Base-by-base conservation (phyloP, 148 eudicot species). In the Chenopodium suecicum region DNA sequence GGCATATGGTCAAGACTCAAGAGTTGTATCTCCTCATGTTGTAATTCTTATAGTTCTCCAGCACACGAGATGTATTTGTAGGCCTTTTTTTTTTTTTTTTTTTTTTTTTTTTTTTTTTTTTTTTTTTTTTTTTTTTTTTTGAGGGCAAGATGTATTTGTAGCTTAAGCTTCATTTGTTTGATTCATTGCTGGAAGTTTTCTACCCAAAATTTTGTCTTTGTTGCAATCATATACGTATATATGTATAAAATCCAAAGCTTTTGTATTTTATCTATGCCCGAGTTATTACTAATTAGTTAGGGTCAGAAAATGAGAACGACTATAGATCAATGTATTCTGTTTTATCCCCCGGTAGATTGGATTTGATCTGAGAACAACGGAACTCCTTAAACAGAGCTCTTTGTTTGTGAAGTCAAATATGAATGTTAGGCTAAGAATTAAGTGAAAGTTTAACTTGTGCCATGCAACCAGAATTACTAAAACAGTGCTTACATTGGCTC, bases 1-100 rank as follows among this genome's bases (percentile, higher is more conserved):
- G 89, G 85, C 81, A 78, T n/a, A 32, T 74, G 34, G 52, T 48
- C 52, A 48, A 47, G 41, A 37, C 41, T 37, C 41, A 37, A 46
- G 29, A 54, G 37, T 70, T 60, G 52, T 70, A 48, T 9, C 19
- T 17, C 47, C 19, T 31, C 23, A 29, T 74, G 64, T 54, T 29
- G 76, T 74, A 69, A 47, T 72, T 12, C 13, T 17, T 9, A 29
- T 22, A n/a, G 0, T 27, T 17, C 9, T 29, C 20, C 0, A 47
- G 27, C 27, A 14, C 50, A 58, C 46, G 25, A 58, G 60, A 37
- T 62, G 73, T n/a, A 77, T 46, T 29, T 25, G 23, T 69, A 71
- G 31, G 22, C 32, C n/a, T 31, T 31, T 31, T 31, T 31, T 31
- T 31, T 31, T 31, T 31, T 31, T 31, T 31, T 31, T 31, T 31